phyloP scores from a whole-genome alignment of 352 stramenopile genomes.

The Globisporangium alternatum region DNA sequence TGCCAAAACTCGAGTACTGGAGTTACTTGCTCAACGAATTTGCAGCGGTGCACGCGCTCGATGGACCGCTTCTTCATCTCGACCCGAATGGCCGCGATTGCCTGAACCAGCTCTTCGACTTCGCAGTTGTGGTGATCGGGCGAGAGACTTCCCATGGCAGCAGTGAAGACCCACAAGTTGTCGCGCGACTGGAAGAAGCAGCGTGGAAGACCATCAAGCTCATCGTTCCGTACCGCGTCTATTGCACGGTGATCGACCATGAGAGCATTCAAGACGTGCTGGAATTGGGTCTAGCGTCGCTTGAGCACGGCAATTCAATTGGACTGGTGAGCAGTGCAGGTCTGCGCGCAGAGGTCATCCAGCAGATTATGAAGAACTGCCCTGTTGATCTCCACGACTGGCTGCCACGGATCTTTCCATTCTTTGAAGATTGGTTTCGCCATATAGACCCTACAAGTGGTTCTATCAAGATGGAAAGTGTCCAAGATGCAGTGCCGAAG shows the following conservation, averaged over 20 bases:
- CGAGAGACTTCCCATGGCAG: constrained; percentile 24
- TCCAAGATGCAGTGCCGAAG: constrained; percentile 35
- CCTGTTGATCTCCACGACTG: constrained; percentile 56
- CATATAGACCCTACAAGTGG: constrained; percentile 25
- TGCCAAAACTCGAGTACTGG: constrained; percentile 51
- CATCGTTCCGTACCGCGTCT: constrained; percentile 57
- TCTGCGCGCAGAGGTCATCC: constrained; percentile 35
- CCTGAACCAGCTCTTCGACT: constrained; percentile 53
- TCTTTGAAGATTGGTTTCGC: constrained; percentile 54
- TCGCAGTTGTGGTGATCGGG: constrained; percentile 47
- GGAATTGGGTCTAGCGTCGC: constrained; percentile 48
- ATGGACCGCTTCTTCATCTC: constrained; percentile 60
- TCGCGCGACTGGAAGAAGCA: constrained; percentile 50
- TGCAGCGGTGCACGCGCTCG: constrained; percentile 43
- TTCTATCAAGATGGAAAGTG: neutral
- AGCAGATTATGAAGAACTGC: constrained; percentile 49
- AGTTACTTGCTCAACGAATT: constrained; percentile 60
- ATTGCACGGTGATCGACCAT: constrained; percentile 60
- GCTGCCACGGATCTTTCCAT: constrained; percentile 37
- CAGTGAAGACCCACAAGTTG: constrained; percentile 25
- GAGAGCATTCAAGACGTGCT: constrained; percentile 48
- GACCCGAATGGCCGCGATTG: constrained; percentile 70
- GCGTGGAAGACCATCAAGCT: constrained; percentile 64
- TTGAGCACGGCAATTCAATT: constrained; percentile 30
- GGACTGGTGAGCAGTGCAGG: constrained; percentile 2